Base-by-base conservation (phyloP, 768 basidiomycete genomes). In the Rhizopogon salebrosus region DNA sequence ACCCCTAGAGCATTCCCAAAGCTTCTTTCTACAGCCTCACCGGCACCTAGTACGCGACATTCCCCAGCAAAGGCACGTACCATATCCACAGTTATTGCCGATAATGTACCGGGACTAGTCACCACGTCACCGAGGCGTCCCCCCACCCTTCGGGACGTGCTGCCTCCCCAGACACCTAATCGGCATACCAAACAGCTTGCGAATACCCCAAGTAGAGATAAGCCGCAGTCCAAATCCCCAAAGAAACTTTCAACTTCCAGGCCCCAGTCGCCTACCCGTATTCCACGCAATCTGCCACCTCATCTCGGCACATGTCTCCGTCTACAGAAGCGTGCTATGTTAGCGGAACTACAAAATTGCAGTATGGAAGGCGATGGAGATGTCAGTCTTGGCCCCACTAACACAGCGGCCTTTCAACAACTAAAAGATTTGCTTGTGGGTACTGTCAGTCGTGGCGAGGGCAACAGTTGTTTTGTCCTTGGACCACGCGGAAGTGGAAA, bases 401-500 rank as follows among this genome's bases (percentile, higher is more conserved):
- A 89, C 60, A 65, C 58, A 2, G 61, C 71, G 16, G 84, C 88
- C 0, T 69, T 75, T 24, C 62, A 79, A 31, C 83, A 89, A 52
- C 65, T 98, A 11, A 62, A 69, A 1, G 77, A 81, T 42, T 69
- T 98, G 20, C 72, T 97, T 4, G 65, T 70, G 20, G 94, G 93
- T 10, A 92, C 91, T 1, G 76, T 89, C 4, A 71, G 71, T 20
- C 80, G 93, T 26, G 88, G 87, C 9, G 95, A 98, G 73, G 94
- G 95, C 3, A 98, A 98, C 57, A 95, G 93, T 53, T 97, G 94
- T 62, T 75, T 97, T 51, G 64, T 98, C 3, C 75, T 93, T 40
- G 95, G 95, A 18, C 86, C 92, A 1, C 76, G 85, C 54, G 91
- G 92, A 14, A 88, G 86, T 56, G 95, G 94, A 18, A 97, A 98